These are phyloP conservation scores for Aspergillus felis DNA, from an alignment of 2,329 filamentous ascomycete species.

Conservation along the genomic window DNA sequence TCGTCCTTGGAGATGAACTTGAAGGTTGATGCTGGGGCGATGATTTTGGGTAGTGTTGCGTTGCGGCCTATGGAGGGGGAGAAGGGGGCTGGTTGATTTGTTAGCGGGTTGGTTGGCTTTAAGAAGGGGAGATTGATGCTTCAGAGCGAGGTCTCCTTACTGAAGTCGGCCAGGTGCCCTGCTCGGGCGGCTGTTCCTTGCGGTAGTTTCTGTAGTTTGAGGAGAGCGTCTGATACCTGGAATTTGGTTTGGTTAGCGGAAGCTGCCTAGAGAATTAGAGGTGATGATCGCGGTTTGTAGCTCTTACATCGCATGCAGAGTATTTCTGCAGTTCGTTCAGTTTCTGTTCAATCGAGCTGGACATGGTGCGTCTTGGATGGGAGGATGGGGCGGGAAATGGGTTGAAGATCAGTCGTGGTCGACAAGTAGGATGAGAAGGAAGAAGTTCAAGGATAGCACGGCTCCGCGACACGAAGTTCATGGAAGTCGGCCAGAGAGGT, in stretches of 20 bases:
- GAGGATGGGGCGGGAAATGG: slow-evolving; percentile 1
- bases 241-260: neutral
- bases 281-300: neutral
- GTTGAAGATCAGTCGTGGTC: neutral
- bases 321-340: slow-evolving; percentile 31
- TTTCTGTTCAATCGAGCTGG: slow-evolving; percentile 32
- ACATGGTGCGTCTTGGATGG: slow-evolving; percentile 22
- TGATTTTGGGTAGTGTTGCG: slow-evolving; percentile 29
- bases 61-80: slow-evolving; percentile 29
- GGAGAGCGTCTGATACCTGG: slow-evolving; percentile 67
- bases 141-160: slow-evolving; percentile 31
- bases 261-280: neutral
- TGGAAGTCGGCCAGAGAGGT: neutral
- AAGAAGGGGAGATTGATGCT: neutral
- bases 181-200: slow-evolving; percentile 52
- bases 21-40: slow-evolving; percentile 43
- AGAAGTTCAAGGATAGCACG: slow-evolving; percentile 1
- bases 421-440: neutral
- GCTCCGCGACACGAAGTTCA: neutral
- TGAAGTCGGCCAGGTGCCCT: slow-evolving; percentile 63
- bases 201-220: slow-evolving; percentile 56
- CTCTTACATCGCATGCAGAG: slow-evolving; percentile 42
- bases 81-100: slow-evolving; percentile 24
- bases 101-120: neutral
- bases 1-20: slow-evolving; percentile 57